phyloP scores from a whole-genome alignment of 306 rosid genomes.

The Inga oerstediana region DNA sequence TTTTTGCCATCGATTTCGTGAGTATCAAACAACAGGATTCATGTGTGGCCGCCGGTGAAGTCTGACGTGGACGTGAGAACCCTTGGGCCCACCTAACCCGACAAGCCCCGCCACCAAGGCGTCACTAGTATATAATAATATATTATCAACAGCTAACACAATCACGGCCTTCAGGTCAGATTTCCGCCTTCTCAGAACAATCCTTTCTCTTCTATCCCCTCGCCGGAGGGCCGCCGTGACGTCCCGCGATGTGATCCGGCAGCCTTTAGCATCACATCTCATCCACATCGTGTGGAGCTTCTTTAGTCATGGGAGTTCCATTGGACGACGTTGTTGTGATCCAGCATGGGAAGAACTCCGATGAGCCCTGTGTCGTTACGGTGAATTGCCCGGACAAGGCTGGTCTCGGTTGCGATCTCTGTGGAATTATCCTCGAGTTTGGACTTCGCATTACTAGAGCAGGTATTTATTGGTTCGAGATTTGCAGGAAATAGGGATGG shows the following conservation, averaged over 20 bases:
- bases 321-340: conserved; percentile 71
- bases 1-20: not conserved
- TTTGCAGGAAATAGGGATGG: not conserved
- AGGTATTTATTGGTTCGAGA: conserved; percentile 43
- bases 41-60: not conserved
- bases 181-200: not conserved
- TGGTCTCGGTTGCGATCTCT: conserved; percentile 87
- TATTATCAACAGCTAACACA: not conserved
- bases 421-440: conserved; percentile 66
- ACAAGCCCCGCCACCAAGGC: not conserved
- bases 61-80: conserved; percentile 1
- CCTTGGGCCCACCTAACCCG: not conserved
- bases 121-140: not conserved
- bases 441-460: conserved; percentile 68
- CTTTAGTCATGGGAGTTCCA: conserved; percentile 60
- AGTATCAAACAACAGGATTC: not conserved
- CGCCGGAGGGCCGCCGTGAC: not conserved
- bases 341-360: conserved; percentile 41
- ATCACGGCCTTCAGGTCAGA: not conserved
- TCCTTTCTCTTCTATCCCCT: not conserved
- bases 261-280: not conserved
- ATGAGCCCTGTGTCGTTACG: conserved; percentile 61
- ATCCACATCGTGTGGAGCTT: not conserved
- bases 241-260: not conserved
- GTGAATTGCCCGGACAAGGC: conserved; percentile 86